Evolutionary conservation across 345 rosid species (phyloP).

Genomic region (Gossypium rotundifolium): DNA sequence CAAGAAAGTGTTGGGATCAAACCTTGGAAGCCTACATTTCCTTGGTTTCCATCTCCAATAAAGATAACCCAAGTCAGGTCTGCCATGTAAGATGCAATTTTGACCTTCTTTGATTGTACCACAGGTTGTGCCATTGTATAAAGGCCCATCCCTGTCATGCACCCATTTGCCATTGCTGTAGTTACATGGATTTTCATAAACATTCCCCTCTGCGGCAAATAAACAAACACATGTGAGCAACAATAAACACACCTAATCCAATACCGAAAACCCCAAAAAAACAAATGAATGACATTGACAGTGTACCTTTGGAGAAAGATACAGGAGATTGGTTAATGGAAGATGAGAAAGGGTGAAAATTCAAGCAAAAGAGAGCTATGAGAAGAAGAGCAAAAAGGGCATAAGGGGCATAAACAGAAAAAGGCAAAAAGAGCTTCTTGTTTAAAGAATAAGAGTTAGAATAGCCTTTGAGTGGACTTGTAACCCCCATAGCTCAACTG

Average conservation of each 20-base stretch:
- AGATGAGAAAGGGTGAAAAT: conserved; percentile 33
- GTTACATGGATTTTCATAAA: conserved; percentile 45
- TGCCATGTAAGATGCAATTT: conserved; percentile 74
- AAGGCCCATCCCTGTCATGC: conserved; percentile 56
- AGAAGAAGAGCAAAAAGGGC: conserved; percentile 35
- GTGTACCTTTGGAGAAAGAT: conserved; percentile 8
- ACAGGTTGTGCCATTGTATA: conserved; percentile 73
- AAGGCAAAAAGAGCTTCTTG: conserved; percentile 36
- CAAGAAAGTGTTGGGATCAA: conserved; percentile 60
- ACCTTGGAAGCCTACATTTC: conserved; percentile 73
- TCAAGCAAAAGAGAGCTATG: conserved; percentile 40
- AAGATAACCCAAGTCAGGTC: conserved; percentile 75
- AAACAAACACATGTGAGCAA: not conserved
- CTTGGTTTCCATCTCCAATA: conserved; percentile 88
- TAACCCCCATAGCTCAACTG: not conserved
- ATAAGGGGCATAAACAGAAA: conserved; percentile 14
- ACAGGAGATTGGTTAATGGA: conserved; percentile 12
- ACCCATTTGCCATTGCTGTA: conserved; percentile 72
- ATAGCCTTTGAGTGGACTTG: conserved; percentile 30
- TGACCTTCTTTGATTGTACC: conserved; percentile 84
- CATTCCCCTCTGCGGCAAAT: conserved; percentile 36
- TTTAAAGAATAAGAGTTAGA: conserved; percentile 16
- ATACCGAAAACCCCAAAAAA: not conserved
- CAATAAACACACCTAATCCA: not conserved
- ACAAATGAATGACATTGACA: not conserved